Conservation (phyloP, 352 stramenopile genomes). For the Blastocystis sp. region DNA sequence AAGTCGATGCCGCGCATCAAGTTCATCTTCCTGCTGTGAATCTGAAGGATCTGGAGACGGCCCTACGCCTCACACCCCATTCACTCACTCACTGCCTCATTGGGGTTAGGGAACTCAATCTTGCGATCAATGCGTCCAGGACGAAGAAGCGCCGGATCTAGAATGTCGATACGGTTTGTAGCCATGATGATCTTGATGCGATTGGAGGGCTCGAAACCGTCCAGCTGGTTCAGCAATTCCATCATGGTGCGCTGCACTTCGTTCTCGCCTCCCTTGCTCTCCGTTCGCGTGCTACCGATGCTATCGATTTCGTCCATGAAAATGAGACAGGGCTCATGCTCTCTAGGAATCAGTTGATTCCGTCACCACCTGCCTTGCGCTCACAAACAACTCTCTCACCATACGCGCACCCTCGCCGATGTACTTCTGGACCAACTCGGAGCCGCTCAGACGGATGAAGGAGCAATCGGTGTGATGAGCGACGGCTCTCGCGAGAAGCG, state of each 20-base stretch:
- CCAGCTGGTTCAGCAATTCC: constrained; percentile 95
- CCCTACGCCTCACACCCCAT: constrained; percentile 77
- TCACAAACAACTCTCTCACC: constrained; percentile 98
- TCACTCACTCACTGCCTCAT: constrained; percentile 81
- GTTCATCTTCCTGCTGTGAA: constrained; percentile 99
- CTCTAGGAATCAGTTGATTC: constrained; percentile 76
- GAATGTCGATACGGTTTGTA: constrained; percentile 98
- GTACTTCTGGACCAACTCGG: constrained; percentile 99
- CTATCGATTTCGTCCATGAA: constrained; percentile 99
- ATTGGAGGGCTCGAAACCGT: constrained; percentile 81
- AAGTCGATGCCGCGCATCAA: constrained; percentile 97
- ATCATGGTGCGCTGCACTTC: constrained; percentile 99
- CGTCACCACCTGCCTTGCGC: constrained; percentile 85
- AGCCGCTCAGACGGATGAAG: constrained; percentile 97
- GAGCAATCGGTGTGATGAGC: constrained; percentile 99
- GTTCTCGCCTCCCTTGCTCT: constrained; percentile 90
- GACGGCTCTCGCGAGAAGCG: constrained; percentile 93
- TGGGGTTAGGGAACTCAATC: constrained; percentile 99
- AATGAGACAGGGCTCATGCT: constrained; percentile 97
- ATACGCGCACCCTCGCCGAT: constrained; percentile 97
- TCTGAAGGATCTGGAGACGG: constrained; percentile 95
- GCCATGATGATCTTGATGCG: constrained; percentile 91
- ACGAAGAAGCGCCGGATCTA: constrained; percentile 93
- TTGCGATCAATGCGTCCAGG: constrained; percentile 97
- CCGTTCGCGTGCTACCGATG: constrained; percentile 91